Evolutionary conservation across 1,139 yeast genomes (phyloP).

Genomic region (Taphrina populina): DNA sequence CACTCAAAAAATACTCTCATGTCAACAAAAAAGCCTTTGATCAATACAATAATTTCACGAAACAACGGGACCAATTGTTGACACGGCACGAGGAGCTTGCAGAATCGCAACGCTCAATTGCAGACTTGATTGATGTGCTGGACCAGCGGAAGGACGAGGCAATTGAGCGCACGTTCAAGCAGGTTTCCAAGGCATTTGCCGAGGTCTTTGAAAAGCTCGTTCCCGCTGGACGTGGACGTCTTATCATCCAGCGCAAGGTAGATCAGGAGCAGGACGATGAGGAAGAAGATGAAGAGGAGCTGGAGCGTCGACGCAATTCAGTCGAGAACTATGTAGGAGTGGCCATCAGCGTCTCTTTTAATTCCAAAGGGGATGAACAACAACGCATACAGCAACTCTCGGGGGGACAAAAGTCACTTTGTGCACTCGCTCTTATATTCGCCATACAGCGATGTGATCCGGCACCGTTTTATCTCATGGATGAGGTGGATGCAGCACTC

Average conservation of each 20-base stretch:
- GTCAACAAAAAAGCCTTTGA: constrained; percentile 90
- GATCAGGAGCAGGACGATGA: constrained; percentile 41
- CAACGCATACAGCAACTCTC: constrained; percentile 86
- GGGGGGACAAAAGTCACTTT: constrained; percentile 93
- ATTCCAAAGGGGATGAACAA: constrained; percentile 81
- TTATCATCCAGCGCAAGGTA: constrained; percentile 58
- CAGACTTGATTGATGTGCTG: constrained; percentile 65
- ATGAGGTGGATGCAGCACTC: constrained; percentile 92
- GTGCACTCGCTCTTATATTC: constrained; percentile 88
- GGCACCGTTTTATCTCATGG: constrained; percentile 93
- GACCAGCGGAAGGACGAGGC: constrained; percentile 82
- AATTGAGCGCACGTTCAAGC: constrained; percentile 71
- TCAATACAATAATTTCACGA: constrained; percentile 71
- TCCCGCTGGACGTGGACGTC: constrained; percentile 75
- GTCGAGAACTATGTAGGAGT: constrained; percentile 77
- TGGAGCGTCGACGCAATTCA: constrained; percentile 39
- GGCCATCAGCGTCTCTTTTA: constrained; percentile 84
- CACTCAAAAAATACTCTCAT: constrained; percentile 65
- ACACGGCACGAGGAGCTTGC: constrained; percentile 68
- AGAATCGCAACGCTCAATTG: constrained; percentile 69
- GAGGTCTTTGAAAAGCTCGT: constrained; percentile 76
- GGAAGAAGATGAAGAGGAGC: constrained; percentile 42
- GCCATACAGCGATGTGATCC: constrained; percentile 96
- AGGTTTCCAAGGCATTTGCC: constrained; percentile 70
- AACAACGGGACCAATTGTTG: constrained; percentile 66